phyloP scores from a whole-genome alignment of 2,329 filamentous ascomycete genomes.

The Sporothrix sp. region DNA sequence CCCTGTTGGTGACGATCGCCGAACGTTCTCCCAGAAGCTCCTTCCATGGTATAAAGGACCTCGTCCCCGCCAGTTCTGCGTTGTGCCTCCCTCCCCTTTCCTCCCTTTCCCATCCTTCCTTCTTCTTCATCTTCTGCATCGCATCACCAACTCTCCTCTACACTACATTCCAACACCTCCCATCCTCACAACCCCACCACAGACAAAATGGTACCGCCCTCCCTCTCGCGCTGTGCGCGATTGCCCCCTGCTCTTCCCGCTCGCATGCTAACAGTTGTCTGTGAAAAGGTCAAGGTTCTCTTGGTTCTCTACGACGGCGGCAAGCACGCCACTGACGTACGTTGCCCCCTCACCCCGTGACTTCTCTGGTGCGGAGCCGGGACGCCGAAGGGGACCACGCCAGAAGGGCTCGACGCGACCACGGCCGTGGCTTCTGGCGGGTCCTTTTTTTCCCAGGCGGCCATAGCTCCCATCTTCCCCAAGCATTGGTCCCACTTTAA shows the following conservation, averaged over 20 bases:
- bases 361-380: not conserved
- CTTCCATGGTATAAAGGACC: slow-evolving; percentile 7
- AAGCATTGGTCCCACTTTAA: not conserved
- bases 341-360: slow-evolving; percentile 19
- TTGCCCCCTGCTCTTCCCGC: too few relatives aligned
- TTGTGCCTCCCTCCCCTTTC: not conserved
- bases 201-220: slow-evolving; percentile 14
- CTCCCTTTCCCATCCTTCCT: not conserved
- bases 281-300: slow-evolving; percentile 82
- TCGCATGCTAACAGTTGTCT: slow-evolving; percentile 46
- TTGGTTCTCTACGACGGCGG: slow-evolving; percentile 87
- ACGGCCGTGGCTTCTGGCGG: too few relatives aligned
- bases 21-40: not conserved
- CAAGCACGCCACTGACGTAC: slow-evolving; percentile 77
- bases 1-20: slow-evolving; percentile 3
- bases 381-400: not conserved
- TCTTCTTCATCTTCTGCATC: not conserved
- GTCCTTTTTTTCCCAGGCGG: too few relatives aligned
- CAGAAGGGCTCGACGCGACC: too few relatives aligned
- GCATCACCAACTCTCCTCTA: slow-evolving; percentile 1
- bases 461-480: too few relatives aligned
- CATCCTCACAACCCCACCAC: not conserved
- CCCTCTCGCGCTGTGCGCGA: not conserved
- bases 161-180: not conserved
- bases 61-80: not conserved